These are phyloP conservation scores for Diaporthe sp. DNA, from an alignment of 2,329 filamentous ascomycete genomes.

Conservation along the genomic window DNA sequence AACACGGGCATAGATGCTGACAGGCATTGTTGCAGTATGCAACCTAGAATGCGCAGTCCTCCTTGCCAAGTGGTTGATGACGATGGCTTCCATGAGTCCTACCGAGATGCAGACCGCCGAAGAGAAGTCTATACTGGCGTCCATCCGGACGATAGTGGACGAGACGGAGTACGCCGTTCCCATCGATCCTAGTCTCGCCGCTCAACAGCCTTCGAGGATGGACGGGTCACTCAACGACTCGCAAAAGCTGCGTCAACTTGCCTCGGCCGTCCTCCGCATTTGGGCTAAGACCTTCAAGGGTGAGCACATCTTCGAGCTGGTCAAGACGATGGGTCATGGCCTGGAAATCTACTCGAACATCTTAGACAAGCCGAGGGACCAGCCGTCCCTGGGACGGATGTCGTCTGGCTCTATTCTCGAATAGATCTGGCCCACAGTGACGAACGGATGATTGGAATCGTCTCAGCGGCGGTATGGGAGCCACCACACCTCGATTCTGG, in stretches of 20 bases:
- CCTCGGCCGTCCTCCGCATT: constrained; percentile 69
- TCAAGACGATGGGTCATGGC: constrained; percentile 69
- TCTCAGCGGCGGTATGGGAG: too few relatives aligned
- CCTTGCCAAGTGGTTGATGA: constrained; percentile 72
- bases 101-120: constrained; percentile 64
- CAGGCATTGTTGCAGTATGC: constrained; percentile 59
- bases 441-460: too few relatives aligned
- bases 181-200: constrained; percentile 68
- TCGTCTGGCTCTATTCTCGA: constrained; percentile 36
- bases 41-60: constrained; percentile 74
- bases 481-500: not conserved
- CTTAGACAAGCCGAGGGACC: constrained; percentile 67
- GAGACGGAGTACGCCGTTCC: constrained; percentile 74
- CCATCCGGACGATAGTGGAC: constrained; percentile 70
- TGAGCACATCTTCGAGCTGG: constrained; percentile 71
- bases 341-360: constrained; percentile 70
- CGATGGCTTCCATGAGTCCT: constrained; percentile 65
- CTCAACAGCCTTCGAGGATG: constrained; percentile 54
- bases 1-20: not conserved
- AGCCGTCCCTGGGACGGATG: constrained; percentile 58
- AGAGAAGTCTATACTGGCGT: constrained; percentile 68
- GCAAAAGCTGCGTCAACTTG: constrained; percentile 67
- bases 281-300: constrained; percentile 75
- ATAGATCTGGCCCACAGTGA: not conserved
- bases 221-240: constrained; percentile 63